Percentiles rank a stretch among this genome's conserved stretches.
phyloP scores from a whole-genome alignment of 1,284 basidiomycete species.

The Ceratorhiza oryzae-sativae region DNA sequence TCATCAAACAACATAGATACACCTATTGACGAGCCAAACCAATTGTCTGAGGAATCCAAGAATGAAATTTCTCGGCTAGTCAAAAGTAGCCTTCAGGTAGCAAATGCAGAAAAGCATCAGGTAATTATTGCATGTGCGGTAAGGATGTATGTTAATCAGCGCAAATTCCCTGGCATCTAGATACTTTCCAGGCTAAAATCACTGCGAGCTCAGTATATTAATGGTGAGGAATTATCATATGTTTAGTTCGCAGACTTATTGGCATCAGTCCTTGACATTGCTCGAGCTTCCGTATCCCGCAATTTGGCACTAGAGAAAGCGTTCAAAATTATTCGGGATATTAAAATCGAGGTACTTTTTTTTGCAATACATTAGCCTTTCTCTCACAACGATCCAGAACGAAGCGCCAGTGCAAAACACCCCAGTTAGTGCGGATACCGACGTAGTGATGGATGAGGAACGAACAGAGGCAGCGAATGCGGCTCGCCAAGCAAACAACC shows the following conservation, averaged over 20 bases:
- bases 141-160: background rate
- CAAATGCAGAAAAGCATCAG: constrained; percentile 7
- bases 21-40: background rate
- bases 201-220: background rate
- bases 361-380: background rate
- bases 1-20: background rate
- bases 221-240: too few relatives aligned
- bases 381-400: background rate
- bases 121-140: background rate
- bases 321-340: background rate
- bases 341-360: constrained; percentile 1
- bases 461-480: constrained; percentile 19
- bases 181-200: background rate
- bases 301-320: constrained; percentile 6
- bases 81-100: background rate
- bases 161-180: background rate
- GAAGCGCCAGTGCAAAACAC: background rate
- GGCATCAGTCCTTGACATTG: constrained; percentile 3
- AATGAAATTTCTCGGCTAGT: background rate
- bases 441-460: constrained; percentile 19
- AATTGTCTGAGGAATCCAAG: background rate
- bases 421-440: background rate
- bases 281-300: constrained; percentile 13
- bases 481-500: background rate
- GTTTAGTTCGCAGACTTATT: constrained; percentile 4